These are phyloP conservation scores for Pseudomonodictys pantanalensis DNA, from an alignment of 495 filamentous ascomycete species.

Conservation along the genomic window DNA sequence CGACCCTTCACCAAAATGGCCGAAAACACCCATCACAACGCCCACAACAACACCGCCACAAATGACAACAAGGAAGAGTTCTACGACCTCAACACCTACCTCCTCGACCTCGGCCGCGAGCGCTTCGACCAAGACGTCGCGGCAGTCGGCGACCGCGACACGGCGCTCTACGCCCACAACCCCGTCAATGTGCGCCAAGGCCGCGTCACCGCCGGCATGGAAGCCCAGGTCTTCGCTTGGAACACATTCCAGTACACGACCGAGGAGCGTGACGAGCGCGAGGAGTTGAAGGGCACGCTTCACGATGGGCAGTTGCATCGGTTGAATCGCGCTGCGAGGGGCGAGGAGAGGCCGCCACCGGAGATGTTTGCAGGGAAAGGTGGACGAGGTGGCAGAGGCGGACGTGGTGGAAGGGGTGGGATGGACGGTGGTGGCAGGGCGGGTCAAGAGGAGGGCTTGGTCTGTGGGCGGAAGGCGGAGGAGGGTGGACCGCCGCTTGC, in stretches of 20 bases:
- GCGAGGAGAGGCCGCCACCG: not conserved
- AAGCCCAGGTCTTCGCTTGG: slow-evolving; percentile 22
- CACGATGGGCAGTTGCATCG: slow-evolving; percentile 26
- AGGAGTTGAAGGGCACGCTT: slow-evolving; percentile 17
- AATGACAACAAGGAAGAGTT: not conserved
- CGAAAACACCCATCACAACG: not conserved
- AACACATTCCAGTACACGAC: not conserved
- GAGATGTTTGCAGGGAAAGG: not conserved
- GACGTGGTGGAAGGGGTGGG: not conserved
- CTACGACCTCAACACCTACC: slow-evolving; percentile 2
- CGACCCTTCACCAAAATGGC: not conserved
- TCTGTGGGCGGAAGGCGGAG: slow-evolving; percentile 1
- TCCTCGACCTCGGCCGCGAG: slow-evolving; percentile 23
- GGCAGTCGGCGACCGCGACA: slow-evolving; percentile 28
- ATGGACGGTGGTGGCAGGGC: not conserved
- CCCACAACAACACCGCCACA: not conserved
- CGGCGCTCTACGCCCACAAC: not conserved
- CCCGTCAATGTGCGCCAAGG: slow-evolving; percentile 3
- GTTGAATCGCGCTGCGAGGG: slow-evolving; percentile 9
- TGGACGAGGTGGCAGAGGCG: not conserved
- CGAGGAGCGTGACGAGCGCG: slow-evolving; percentile 6
- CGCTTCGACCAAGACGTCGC: slow-evolving; percentile 31
- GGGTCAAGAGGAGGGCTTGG: not conserved
- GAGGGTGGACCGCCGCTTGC: slow-evolving; percentile 8
- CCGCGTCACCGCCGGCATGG: slow-evolving; percentile 7